Evolutionary conservation across 2,329 filamentous ascomycete genomes (phyloP).

Genomic region (Blumeria graminis): DNA sequence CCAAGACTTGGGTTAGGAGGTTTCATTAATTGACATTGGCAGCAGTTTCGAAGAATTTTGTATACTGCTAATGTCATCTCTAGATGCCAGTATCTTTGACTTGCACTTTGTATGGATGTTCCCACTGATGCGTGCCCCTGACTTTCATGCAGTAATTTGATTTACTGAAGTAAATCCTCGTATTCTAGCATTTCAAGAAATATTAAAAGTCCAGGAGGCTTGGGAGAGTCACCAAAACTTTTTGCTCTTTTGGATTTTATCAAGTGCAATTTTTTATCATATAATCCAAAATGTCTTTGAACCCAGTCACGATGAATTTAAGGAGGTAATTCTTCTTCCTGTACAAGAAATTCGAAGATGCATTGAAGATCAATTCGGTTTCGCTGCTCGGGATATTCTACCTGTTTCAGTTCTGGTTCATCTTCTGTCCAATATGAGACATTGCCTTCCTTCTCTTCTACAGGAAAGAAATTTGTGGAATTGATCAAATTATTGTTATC

Average conservation of each 20-base stretch:
- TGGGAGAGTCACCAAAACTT: neutral
- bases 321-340: neutral
- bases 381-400: neutral
- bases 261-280: neutral
- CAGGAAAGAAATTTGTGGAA: neutral
- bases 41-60: too few relatives aligned
- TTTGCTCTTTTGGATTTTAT: neutral
- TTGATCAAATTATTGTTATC: too few relatives aligned
- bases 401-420: neutral
- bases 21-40: too few relatives aligned
- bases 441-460: neutral
- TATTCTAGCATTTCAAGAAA: neutral
- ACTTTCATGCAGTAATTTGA: too few relatives aligned
- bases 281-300: neutral
- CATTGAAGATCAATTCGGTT: neutral
- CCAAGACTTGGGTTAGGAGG: neutral
- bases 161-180: too few relatives aligned
- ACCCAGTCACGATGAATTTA: neutral
- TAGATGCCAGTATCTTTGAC: too few relatives aligned
- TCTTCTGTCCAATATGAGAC: neutral
- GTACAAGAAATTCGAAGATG: neutral
- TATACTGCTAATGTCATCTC: too few relatives aligned
- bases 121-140: too few relatives aligned
- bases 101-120: too few relatives aligned
- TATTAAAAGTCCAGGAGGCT: neutral